Conservation (phyloP, 176 grass and related monocot genomes). For the Guadua angustifolia region DNA sequence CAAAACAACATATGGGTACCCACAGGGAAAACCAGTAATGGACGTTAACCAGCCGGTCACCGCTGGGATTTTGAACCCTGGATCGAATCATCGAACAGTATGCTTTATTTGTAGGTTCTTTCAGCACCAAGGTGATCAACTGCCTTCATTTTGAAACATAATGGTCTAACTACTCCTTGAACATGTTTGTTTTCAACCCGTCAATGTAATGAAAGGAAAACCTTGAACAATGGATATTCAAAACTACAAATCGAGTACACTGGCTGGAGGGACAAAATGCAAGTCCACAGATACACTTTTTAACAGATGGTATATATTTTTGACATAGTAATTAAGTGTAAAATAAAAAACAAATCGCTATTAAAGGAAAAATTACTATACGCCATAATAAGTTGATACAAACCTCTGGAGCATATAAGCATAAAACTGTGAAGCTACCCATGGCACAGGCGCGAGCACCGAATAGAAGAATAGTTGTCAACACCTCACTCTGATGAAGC, state of each 20-base stretch:
- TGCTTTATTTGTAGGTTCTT: slow-evolving; percentile 5
- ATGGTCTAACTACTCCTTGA: not conserved
- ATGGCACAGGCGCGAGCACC: slow-evolving; percentile 66
- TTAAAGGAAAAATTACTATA: not conserved
- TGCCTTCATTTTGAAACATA: slow-evolving; percentile 1
- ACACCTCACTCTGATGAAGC: slow-evolving; percentile 58
- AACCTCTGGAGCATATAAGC: slow-evolving; percentile 77
- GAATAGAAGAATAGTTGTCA: slow-evolving; percentile 69
- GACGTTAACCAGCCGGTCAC: too few species aligned
- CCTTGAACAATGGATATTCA: not conserved
- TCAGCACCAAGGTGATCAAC: not conserved
- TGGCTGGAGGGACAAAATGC: not conserved
- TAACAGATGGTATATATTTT: not conserved
- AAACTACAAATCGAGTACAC: not conserved
- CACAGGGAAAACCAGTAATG: too few species aligned
- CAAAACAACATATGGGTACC: too few species aligned
- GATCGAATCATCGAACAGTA: not conserved
- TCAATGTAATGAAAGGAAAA: not conserved
- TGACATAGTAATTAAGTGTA: not conserved
- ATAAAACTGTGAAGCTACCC: slow-evolving; percentile 65
- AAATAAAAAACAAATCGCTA: not conserved
- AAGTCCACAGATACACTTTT: not conserved
- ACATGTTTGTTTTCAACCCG: not conserved
- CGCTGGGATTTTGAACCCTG: too few species aligned
- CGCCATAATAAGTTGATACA: not conserved